Conservation (phyloP, 106 monocot genomes). For the Dendrobium nobile region DNA sequence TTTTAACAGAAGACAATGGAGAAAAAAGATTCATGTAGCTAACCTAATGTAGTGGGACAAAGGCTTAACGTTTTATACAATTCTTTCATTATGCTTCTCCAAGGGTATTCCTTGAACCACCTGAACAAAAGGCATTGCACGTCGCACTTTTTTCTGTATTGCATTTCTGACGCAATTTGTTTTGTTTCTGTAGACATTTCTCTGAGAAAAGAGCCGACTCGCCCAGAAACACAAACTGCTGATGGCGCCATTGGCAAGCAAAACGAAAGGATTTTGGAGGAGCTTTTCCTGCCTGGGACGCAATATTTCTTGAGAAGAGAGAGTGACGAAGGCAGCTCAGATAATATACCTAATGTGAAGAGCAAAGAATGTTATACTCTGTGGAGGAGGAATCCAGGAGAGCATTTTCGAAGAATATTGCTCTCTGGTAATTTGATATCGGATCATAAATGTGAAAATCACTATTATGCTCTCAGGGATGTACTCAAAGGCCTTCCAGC, state of each 20-base stretch:
- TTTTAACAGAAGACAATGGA: no score
- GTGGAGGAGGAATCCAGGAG: constrained; percentile 61
- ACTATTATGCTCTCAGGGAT: constrained; percentile 85
- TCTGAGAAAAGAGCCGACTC: not conserved
- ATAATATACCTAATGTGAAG: constrained; percentile 2
- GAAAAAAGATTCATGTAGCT: no score
- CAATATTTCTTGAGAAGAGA: constrained; percentile 73
- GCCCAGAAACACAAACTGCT: not conserved
- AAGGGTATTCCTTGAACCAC: no score
- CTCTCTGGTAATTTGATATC: constrained; percentile 79
- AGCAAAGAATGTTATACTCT: constrained; percentile 47
- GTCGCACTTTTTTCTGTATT: not conserved
- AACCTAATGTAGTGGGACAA: no score
- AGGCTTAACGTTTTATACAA: no score
- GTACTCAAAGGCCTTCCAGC: constrained; percentile 81
- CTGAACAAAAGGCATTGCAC: no score
- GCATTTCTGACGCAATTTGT: not conserved
- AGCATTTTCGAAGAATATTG: constrained; percentile 63
- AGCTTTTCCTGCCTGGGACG: constrained; percentile 72
- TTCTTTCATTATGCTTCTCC: no score
- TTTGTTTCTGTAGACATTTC: constrained; percentile 17
- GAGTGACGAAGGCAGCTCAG: constrained; percentile 17
- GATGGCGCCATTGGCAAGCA: constrained; percentile 4
- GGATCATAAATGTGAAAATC: constrained; percentile 90
- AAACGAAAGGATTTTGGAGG: constrained; percentile 24